These are phyloP conservation scores for Phaeosphaeria sp. DNA, from an alignment of 2,329 filamentous ascomycete genomes.

Conservation along the genomic window DNA sequence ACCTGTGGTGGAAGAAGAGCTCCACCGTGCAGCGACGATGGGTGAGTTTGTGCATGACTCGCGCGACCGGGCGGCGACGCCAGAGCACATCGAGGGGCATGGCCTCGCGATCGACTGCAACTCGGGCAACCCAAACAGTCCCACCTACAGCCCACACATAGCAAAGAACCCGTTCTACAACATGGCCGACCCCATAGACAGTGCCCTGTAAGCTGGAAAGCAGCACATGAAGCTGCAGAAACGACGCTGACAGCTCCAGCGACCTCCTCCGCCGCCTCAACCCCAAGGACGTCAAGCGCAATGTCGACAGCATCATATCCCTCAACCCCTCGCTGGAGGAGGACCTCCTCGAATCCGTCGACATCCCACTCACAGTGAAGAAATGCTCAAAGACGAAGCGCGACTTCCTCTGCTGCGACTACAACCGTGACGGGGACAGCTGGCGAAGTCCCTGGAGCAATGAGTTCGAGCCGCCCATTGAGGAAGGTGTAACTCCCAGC, in stretches of 20 bases:
- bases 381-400: constrained; percentile 88
- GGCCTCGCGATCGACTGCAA: constrained; percentile 25
- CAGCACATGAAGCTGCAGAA: not conserved
- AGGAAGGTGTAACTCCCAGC: constrained; percentile 84
- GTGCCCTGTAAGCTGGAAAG: constrained; percentile 68
- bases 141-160: constrained; percentile 18
- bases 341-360: constrained; percentile 96
- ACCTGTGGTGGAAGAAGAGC: not conserved
- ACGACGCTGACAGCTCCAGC: constrained; percentile 57
- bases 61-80: constrained; percentile 19
- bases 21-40: constrained; percentile 1
- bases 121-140: constrained; percentile 20
- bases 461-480: constrained; percentile 90
- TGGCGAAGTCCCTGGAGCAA: constrained; percentile 99
- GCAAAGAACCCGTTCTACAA: constrained; percentile 7
- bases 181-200: constrained; percentile 60
- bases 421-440: constrained; percentile 98
- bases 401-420: constrained; percentile 98
- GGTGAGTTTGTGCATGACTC: constrained; percentile 26
- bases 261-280: constrained; percentile 98
- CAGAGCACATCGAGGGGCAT: constrained; percentile 26
- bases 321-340: constrained; percentile 93
- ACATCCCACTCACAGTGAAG: constrained; percentile 87
- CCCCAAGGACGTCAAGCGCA: constrained; percentile 86
- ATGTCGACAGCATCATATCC: constrained; percentile 86